phyloP scores from a whole-genome alignment of 2,329 filamentous ascomycete species.

The Colletotrichum sp. region DNA sequence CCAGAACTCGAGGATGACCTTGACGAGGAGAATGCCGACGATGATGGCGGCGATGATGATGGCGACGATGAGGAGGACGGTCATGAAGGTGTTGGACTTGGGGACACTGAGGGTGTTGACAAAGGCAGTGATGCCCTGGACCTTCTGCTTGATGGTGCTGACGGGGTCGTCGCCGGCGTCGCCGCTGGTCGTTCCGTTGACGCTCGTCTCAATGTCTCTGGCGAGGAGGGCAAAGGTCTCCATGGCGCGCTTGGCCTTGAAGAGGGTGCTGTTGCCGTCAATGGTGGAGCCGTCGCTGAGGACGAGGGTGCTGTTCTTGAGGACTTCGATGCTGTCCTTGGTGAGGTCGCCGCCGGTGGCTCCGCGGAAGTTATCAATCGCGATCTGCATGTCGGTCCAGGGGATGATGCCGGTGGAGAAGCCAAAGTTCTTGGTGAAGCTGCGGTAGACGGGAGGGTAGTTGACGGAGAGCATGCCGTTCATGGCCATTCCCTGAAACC shows the following conservation, averaged over 20 bases:
- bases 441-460: conserved; percentile 86
- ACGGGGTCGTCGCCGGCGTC: conserved; percentile 23
- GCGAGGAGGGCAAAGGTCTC: conserved; percentile 54
- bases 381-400: conserved; percentile 79
- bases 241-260: conserved; percentile 49
- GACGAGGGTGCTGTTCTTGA: conserved; percentile 78
- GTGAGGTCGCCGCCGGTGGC: conserved; percentile 88
- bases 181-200: conserved; percentile 39
- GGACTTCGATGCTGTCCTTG: conserved; percentile 73
- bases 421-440: conserved; percentile 90
- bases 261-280: conserved; percentile 28
- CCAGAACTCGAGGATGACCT: conserved; percentile 90
- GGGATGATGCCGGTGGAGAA: conserved; percentile 87
- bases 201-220: conserved; percentile 55
- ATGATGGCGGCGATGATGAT: conserved; percentile 85
- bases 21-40: conserved; percentile 86
- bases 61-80: conserved; percentile 84
- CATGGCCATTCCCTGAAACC: conserved; percentile 93
- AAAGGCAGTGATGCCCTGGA: conserved; percentile 81
- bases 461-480: conserved; percentile 95
- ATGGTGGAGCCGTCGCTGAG: conserved; percentile 66
- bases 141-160: conserved; percentile 42
- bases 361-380: conserved; percentile 84
- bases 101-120: conserved; percentile 87
- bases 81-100: conserved; percentile 94